These are phyloP conservation scores for Xerocomus brunneocitrinus DNA, from an alignment of 768 basidiomycete species.

Conservation along the genomic window DNA sequence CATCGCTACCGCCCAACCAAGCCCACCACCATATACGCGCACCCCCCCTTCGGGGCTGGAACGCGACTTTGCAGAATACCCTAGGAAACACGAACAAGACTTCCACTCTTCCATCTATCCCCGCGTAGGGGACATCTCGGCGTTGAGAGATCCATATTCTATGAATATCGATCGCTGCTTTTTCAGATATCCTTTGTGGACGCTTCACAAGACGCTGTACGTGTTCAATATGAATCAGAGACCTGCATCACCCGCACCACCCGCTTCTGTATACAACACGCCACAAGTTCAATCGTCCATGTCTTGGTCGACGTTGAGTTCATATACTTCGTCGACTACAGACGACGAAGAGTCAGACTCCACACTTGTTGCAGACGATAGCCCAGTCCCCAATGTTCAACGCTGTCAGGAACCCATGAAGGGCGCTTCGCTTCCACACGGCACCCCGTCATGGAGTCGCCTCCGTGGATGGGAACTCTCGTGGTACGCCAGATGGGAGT, in stretches of 20 bases:
- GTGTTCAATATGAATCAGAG: constrained; percentile 51
- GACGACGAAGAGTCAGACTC: constrained; percentile 46
- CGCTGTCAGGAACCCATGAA: neutral
- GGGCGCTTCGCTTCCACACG: constrained; percentile 7
- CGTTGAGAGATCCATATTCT: constrained; percentile 55
- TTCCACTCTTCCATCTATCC: constrained; percentile 40
- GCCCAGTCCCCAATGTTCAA: constrained; percentile 5
- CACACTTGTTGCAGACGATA: constrained; percentile 52
- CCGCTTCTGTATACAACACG: constrained; percentile 16
- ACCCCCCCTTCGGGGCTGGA: constrained; percentile 29
- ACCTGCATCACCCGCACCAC: neutral
- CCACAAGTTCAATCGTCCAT: constrained; percentile 4
- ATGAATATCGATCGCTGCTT: constrained; percentile 58
- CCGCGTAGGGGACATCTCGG: constrained; percentile 57
- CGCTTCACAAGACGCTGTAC: constrained; percentile 63
- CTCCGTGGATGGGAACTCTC: constrained; percentile 38
- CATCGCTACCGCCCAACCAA: constrained; percentile 9
- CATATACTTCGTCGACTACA: constrained; percentile 13
- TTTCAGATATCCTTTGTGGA: constrained; percentile 55
- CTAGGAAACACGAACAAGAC: constrained; percentile 11
- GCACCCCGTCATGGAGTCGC: constrained; percentile 8
- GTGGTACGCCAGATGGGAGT: constrained; percentile 54
- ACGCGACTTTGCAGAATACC: constrained; percentile 20
- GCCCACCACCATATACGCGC: constrained; percentile 17
- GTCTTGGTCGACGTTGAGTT: constrained; percentile 18